These are phyloP conservation scores for Cyclotella cryptica DNA, from an alignment of 108 stramenopile species.

Conservation along the genomic window DNA sequence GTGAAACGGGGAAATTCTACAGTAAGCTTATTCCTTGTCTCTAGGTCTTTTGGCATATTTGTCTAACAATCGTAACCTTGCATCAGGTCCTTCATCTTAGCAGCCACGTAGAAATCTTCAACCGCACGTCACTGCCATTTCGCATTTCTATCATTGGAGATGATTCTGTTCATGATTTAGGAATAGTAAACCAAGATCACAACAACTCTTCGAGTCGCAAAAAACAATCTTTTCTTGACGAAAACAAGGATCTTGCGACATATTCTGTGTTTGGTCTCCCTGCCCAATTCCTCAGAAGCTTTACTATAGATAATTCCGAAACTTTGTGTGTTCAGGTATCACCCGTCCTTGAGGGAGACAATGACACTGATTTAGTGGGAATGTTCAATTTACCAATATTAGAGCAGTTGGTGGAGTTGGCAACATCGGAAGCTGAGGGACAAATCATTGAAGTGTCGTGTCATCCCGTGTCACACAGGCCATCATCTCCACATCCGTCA, in stretches of 20 bases:
- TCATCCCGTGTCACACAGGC: conserved; percentile 29
- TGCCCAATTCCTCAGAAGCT: conserved; percentile 40
- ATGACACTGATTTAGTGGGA: conserved; percentile 27
- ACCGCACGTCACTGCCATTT: conserved; percentile 71
- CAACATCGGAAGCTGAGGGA: conserved; percentile 27
- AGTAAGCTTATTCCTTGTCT: conserved; percentile 46
- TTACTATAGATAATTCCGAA: conserved; percentile 40
- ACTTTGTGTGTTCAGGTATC: conserved; percentile 46
- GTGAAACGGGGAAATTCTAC: conserved; percentile 79
- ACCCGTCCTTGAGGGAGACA: conserved; percentile 28
- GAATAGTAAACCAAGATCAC: conserved; percentile 36
- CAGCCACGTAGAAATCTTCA: conserved; percentile 73
- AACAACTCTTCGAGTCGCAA: conserved; percentile 6
- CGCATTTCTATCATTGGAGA: conserved; percentile 46
- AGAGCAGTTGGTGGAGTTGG: conserved; percentile 38
- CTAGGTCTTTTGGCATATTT: not conserved
- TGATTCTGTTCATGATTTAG: conserved; percentile 51
- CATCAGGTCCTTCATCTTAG: conserved; percentile 72
- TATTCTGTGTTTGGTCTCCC: conserved; percentile 55
- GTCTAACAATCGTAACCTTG: not conserved
- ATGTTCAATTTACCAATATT: conserved; percentile 48
- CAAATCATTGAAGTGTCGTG: conserved; percentile 47
- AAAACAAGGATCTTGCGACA: conserved; percentile 42
- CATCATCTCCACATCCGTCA: conserved; percentile 10
- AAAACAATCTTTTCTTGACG: conserved; percentile 31